Base-by-base conservation (phyloP, 1,284 basidiomycete species). In the Ustilago loliicola region DNA sequence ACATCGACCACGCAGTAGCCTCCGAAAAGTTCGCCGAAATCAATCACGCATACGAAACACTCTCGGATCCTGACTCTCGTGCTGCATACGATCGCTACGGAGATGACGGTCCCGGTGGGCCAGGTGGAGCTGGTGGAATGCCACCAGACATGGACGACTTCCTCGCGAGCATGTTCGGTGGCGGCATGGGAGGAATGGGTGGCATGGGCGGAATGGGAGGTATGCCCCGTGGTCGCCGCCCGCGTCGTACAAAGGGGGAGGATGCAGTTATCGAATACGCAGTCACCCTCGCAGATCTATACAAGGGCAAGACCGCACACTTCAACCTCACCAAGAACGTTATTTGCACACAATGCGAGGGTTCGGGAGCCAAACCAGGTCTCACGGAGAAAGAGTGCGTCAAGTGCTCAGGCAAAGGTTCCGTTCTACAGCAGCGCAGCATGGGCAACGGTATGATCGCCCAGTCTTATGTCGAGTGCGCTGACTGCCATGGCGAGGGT, bases 251-350 rank as follows among this genome's bases (percentile, higher is more conserved):
- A 40, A 77, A 65, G 34, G 76, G 72, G 9, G 72, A 82, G 48
- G 80, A 83, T 55, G 72, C 78, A 0, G 61, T 83, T 38, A 91
- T 97, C 74, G 90, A 91, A 2, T 93, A 96, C 85, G 89, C 93
- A 21, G 94, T 98, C 66, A 92, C 93, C 4, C 89, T 99, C 38
- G 95, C 97, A 86, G 96, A 98, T 85, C 88, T 96, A 30, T 98
- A 95, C 87, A 93, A 92, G 70, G 96, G 96, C 36, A 96, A 95
- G 87, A 90, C 90, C 17, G 92, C 96, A 54, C 93, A 92, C 84
- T 92, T 98, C 89, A 93, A 92, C 80, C 91, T 98, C 88, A 93
- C 96, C 87, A 92, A 94, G 82, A 92, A 95, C 84, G 88, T 92
- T 15, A 88, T 93, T 7, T 98, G 96, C 87, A 88, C 89, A 25